Conservation (phyloP, 2,329 filamentous ascomycete species). For the Aspergillus sp. region DNA sequence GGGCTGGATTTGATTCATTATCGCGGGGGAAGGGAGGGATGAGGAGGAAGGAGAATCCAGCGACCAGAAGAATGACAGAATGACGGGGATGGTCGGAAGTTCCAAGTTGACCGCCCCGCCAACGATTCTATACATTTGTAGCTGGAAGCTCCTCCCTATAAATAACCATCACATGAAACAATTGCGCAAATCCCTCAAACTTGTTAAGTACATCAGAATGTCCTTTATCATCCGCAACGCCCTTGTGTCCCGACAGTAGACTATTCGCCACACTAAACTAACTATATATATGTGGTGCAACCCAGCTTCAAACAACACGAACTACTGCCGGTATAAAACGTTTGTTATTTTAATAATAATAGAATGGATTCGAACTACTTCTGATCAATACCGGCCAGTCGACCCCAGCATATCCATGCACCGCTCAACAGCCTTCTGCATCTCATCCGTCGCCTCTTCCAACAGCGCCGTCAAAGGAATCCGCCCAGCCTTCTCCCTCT, state of each 20-base stretch:
- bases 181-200: too few species aligned
- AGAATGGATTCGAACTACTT: neutral
- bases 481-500: slow-evolving; percentile 51
- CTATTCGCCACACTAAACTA: too few species aligned
- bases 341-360: too few species aligned
- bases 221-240: too few species aligned
- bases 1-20: slow-evolving; percentile 10
- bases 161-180: neutral
- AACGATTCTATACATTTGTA: neutral
- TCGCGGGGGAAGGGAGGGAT: neutral
- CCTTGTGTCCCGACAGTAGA: too few species aligned
- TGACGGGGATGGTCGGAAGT: neutral
- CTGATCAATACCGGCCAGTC: slow-evolving; percentile 32
- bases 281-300: too few species aligned
- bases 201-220: too few species aligned
- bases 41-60: neutral
- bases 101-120: neutral
- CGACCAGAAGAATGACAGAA: too few species aligned
- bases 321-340: too few species aligned
- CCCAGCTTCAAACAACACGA: too few species aligned
- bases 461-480: slow-evolving; percentile 55
- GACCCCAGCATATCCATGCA: slow-evolving; percentile 55
- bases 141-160: neutral
- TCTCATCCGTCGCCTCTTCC: slow-evolving; percentile 55
- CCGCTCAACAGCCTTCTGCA: slow-evolving; percentile 57